Conservation (phyloP, 1,139 yeast species). For the Wickerhamomyces sp. region DNA sequence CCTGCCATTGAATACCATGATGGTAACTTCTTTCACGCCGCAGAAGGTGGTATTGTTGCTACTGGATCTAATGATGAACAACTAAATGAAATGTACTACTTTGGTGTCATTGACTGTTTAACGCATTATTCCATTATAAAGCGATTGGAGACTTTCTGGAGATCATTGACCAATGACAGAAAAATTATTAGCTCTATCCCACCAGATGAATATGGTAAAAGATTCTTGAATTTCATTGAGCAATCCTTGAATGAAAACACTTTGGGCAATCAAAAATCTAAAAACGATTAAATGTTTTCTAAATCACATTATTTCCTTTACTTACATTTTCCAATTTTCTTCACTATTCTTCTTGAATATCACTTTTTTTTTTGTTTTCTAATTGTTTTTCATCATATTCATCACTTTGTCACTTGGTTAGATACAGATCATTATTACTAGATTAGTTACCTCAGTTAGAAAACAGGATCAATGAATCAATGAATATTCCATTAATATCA, state of each 20-base stretch:
- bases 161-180: conserved; percentile 67
- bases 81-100: conserved; percentile 68
- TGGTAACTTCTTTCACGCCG: conserved; percentile 62
- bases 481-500: no score
- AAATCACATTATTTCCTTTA: no score
- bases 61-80: conserved; percentile 63
- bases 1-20: conserved; percentile 46
- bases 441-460: no score
- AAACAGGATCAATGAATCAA: no score
- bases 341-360: no score
- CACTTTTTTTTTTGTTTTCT: no score
- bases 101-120: conserved; percentile 92
- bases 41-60: conserved; percentile 83
- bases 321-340: no score
- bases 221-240: conserved; percentile 69
- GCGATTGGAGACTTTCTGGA: conserved; percentile 80
- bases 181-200: conserved; percentile 85
- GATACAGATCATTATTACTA: no score
- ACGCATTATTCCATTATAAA: conserved; percentile 80
- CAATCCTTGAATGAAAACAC: conserved; percentile 23
- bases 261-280: conserved; percentile 8
- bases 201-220: conserved; percentile 80
- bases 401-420: no score
- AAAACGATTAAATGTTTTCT: no score
- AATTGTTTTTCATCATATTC: no score